Base-by-base conservation (phyloP, 2,329 filamentous ascomycete genomes). In the Fusarium burgessii region DNA sequence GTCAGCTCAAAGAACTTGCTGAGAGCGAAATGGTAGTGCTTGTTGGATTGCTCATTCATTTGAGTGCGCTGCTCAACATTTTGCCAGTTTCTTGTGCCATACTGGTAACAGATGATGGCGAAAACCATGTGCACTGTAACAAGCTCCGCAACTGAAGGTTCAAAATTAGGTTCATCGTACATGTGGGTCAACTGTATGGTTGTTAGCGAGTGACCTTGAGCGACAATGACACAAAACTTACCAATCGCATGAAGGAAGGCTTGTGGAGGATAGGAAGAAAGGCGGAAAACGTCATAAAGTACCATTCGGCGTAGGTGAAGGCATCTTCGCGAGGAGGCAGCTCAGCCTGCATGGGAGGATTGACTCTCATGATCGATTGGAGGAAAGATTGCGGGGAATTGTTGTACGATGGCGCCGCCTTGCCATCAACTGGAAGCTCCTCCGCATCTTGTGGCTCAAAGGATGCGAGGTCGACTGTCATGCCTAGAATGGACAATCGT, bases 121-220 rank as follows among this genome's bases (percentile, higher is more conserved):
- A 96, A 90, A 43, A 96, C 87, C 89, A 95, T 93, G 79, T 95
- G 92, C 1, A 94, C 86, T 62, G 89, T 89, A 42, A 93, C 91
- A 3, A 86, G 85, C 77, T 96, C 90, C 4, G 92, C 86, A 0
- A 87, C 79, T 0, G 88, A 87, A 2, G 92, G 87, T 54, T 86
- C 83, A 77, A 91, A 93, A 58, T 78, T 82, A 18, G 87, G 84
- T 57, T 94, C 91, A 74, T 94, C 90, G 77, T 94, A 94, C 58
- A 94, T 87, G 65, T 88, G 86, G 10, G 84, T 84, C 71, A 92
- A 82, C 89, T 91, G 72, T 50, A 41, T 55, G 29, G 58, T 23
- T 60, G 64, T 72, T 68, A 73, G 62, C 18, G 38, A 23, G 18
- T 27, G 25, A 18, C n/a, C 35, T 27, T 57, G 12, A 10, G 25